These are phyloP conservation scores for Talaromyces marneffei DNA, from an alignment of 2,329 filamentous ascomycete genomes.

Conservation along the genomic window DNA sequence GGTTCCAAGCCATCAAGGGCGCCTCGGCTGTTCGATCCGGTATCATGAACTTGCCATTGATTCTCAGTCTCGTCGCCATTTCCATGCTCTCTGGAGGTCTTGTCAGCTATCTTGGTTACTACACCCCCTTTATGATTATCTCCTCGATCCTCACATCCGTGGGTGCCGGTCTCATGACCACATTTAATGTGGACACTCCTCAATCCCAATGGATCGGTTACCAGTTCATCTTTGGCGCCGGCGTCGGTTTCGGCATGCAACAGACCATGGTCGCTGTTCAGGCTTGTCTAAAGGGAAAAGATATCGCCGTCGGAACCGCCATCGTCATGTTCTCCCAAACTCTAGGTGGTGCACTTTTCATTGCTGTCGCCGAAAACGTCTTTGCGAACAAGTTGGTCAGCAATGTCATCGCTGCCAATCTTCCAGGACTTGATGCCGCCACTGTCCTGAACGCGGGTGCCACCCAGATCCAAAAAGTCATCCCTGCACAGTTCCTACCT, in stretches of 20 bases:
- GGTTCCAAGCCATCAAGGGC: conserved; percentile 37
- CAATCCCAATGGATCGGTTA: conserved; percentile 22
- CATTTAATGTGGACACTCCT: conserved; percentile 23
- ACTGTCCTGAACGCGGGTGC: conserved; percentile 26
- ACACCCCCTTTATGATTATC: conserved; percentile 24
- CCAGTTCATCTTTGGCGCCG: conserved; percentile 21
- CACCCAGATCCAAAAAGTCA: conserved; percentile 20
- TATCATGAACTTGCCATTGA: conserved; percentile 39
- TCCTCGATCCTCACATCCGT: conserved; percentile 24
- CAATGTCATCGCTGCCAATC: conserved; percentile 22
- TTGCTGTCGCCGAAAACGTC: conserved; percentile 34
- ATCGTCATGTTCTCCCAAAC: conserved; percentile 34
- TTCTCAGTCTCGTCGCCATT: conserved; percentile 29
- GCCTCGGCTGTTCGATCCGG: conserved; percentile 32
- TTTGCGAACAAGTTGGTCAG: conserved; percentile 31
- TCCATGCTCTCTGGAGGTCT: conserved; percentile 24
- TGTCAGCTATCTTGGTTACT: conserved; percentile 24
- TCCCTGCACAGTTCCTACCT: conserved; percentile 1
- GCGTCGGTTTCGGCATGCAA: conserved; percentile 29
- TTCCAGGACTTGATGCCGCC: conserved; percentile 17
- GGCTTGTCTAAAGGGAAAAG: conserved; percentile 24
- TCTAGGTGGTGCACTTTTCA: conserved; percentile 34
- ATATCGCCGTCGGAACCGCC: conserved; percentile 32
- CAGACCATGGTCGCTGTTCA: conserved; percentile 33
- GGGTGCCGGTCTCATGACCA: conserved; percentile 29